phyloP scores from a whole-genome alignment of 2,329 filamentous ascomycete species.

The Aureobasidium sp. region DNA sequence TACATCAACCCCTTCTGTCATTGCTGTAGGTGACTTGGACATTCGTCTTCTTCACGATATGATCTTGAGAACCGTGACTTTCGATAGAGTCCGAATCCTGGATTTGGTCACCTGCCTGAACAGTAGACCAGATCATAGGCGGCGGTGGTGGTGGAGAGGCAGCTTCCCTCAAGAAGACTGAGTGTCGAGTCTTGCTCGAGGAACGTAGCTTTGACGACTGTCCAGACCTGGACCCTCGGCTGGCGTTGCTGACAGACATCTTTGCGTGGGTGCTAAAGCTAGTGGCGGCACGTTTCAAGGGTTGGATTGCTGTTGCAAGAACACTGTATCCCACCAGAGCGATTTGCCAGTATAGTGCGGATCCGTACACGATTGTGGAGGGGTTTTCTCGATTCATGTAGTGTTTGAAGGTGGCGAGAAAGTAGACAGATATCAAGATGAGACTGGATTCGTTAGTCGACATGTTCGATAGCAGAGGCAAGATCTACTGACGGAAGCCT shows the following conservation, averaged over 20 bases:
- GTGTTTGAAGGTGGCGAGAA: background rate
- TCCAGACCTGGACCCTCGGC: background rate
- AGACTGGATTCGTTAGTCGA: background rate
- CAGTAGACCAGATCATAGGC: background rate
- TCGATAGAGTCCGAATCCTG: background rate
- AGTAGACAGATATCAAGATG: background rate
- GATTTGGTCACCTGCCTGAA: background rate
- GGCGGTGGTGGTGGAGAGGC: background rate
- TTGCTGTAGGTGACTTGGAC: background rate
- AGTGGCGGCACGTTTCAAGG: background rate
- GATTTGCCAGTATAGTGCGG: background rate
- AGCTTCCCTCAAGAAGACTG: background rate
- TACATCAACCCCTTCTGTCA: background rate
- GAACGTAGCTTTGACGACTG: background rate
- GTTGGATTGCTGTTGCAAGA: background rate
- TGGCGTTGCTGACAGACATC: background rate
- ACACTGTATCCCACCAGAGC: background rate
- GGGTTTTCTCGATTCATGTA: background rate
- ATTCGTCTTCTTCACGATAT: background rate
- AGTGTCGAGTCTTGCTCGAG: background rate
- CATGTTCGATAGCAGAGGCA: too few relatives aligned
- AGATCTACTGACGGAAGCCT: background rate
- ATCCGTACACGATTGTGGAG: background rate
- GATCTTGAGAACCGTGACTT: background rate
- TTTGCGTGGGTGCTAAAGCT: background rate